These are phyloP conservation scores for Cutaneotrichosporon mucoides DNA, from an alignment of 1,284 basidiomycete genomes.

Conservation along the genomic window DNA sequence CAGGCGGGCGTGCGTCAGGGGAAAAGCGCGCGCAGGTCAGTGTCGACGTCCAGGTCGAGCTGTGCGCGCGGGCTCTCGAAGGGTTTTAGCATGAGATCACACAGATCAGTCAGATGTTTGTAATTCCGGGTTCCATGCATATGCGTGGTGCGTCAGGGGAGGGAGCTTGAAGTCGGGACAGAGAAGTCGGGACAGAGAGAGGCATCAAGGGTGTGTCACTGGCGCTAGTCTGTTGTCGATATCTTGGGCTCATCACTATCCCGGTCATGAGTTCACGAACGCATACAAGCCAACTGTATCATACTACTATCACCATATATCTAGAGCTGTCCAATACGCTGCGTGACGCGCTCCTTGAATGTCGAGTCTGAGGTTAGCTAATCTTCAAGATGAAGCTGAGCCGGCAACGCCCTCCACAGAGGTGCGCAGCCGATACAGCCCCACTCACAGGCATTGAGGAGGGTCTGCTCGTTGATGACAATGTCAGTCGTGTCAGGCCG, in stretches of 20 bases:
- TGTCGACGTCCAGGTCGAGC: too few relatives aligned
- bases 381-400: too few relatives aligned
- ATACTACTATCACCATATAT: neutral
- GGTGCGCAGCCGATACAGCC: neutral
- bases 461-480: constrained; percentile 97
- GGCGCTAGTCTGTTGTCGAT: too few relatives aligned
- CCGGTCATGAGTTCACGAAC: too few relatives aligned
- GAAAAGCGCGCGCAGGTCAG: neutral
- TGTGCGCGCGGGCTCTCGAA: too few relatives aligned
- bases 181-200: too few relatives aligned
- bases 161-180: neutral
- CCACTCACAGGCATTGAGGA: constrained; percentile 70
- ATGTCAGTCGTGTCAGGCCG: constrained; percentile 92
- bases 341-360: constrained; percentile 72
- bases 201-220: too few relatives aligned
- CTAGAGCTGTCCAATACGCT: constrained; percentile 59
- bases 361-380: constrained; percentile 61
- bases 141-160: neutral
- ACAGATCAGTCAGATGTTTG: constrained; percentile 1
- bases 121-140: constrained; percentile 7
- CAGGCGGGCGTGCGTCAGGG: neutral
- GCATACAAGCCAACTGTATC: neutral
- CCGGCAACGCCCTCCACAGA: too few relatives aligned
- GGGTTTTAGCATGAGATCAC: neutral
- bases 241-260: too few relatives aligned